phyloP scores from a whole-genome alignment of 2,329 filamentous ascomycete species.

The Ceratocystis harringtonii region DNA sequence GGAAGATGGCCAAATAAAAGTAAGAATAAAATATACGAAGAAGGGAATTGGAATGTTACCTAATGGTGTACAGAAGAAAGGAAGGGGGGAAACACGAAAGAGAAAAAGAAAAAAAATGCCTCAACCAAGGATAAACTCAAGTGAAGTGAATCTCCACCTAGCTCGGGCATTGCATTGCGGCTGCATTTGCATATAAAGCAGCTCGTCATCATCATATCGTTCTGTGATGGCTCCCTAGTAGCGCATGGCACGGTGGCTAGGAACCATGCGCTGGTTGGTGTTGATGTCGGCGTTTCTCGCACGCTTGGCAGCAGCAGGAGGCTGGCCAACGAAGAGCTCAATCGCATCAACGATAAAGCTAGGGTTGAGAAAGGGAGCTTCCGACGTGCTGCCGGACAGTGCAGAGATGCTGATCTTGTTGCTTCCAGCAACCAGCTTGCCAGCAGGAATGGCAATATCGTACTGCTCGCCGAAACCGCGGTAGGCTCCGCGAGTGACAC shows the following conservation, averaged over 20 bases:
- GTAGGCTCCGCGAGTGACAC: conserved; percentile 51
- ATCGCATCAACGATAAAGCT: conserved; percentile 28
- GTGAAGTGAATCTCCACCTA: too few species aligned
- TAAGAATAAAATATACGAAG: background rate
- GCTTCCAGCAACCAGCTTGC: conserved; percentile 40
- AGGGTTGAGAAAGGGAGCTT: conserved; percentile 39
- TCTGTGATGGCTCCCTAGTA: background rate
- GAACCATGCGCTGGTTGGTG: background rate
- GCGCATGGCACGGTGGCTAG: background rate
- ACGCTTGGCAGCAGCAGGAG: conserved; percentile 1
- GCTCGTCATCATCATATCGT: background rate
- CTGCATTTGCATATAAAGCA: background rate
- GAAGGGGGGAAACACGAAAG: background rate
- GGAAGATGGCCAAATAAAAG: background rate
- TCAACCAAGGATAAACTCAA: background rate
- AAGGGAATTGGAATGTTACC: background rate
- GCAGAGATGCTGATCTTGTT: conserved; percentile 50
- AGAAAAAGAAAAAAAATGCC: background rate
- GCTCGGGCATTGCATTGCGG: too few species aligned
- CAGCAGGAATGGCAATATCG: conserved; percentile 42
- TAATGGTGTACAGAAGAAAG: background rate
- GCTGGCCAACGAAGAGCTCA: conserved; percentile 16
- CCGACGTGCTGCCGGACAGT: conserved; percentile 40
- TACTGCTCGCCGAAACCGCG: conserved; percentile 50
- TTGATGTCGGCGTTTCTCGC: background rate